Evolutionary conservation across 805 yeast genomes (phyloP).

Genomic region (Isabelozyma heimii): DNA sequence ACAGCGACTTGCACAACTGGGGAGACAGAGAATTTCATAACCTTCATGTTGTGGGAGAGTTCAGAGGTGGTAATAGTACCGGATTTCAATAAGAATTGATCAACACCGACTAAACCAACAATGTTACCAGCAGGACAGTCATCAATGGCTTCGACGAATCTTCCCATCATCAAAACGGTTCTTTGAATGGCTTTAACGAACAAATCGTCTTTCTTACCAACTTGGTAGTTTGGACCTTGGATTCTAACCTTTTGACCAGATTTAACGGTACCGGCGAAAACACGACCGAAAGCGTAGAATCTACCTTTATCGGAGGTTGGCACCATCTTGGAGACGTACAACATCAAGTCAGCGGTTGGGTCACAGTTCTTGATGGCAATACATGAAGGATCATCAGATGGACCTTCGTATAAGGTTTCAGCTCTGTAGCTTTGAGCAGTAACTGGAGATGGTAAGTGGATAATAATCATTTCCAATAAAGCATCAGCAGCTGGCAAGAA

Average conservation of each 20-base stretch:
- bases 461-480: constrained; percentile 95
- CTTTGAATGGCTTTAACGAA: constrained; percentile 98
- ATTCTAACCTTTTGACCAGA: constrained; percentile 99
- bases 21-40: constrained; percentile 99
- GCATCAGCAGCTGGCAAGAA: constrained; percentile 99
- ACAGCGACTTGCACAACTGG: constrained; percentile 99
- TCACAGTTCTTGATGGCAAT: constrained; percentile 96
- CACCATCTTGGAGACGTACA: constrained; percentile 99
- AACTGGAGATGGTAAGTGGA: constrained; percentile 99
- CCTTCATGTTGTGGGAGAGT: constrained; percentile 98
- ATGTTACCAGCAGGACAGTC: constrained; percentile 99
- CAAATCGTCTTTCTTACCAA: constrained; percentile 97
- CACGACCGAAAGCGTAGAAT: constrained; percentile 99
- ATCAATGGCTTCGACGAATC: constrained; percentile 95
- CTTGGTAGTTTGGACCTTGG: constrained; percentile 99
- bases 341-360: constrained; percentile 97
- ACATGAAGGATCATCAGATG: constrained; percentile 87
- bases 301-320: constrained; percentile 99
- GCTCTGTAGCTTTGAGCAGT: constrained; percentile 99
- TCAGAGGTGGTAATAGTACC: constrained; percentile 98
- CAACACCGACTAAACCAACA: constrained; percentile 99
- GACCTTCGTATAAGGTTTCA: constrained; percentile 98
- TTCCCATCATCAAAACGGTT: constrained; percentile 99
- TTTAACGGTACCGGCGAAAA: constrained; percentile 98
- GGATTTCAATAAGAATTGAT: constrained; percentile 98